Evolutionary conservation across 257 asterid genomes (phyloP).

Genomic region (Hygrophila difformis): DNA sequence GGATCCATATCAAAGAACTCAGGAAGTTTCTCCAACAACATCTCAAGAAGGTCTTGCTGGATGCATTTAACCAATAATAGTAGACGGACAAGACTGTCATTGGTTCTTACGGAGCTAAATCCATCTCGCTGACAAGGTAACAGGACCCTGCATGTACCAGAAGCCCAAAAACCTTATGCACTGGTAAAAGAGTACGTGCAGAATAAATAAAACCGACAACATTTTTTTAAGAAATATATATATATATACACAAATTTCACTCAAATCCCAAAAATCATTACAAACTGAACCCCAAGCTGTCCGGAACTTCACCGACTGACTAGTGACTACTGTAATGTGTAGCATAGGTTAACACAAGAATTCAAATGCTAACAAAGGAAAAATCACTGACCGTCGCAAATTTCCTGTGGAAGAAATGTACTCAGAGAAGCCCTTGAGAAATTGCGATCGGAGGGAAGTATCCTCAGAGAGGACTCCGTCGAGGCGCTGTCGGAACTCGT

Average conservation of each 20-base stretch:
- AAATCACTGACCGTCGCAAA: constrained; percentile 44
- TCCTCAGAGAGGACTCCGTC: constrained; percentile 38
- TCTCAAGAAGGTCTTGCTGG: constrained; percentile 60
- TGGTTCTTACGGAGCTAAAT: constrained; percentile 30
- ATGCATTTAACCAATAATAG: constrained; percentile 55
- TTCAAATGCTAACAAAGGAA: not conserved
- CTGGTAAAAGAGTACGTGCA: constrained; percentile 2
- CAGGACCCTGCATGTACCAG: constrained; percentile 38
- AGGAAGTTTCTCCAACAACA: constrained; percentile 80
- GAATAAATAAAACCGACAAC: not conserved
- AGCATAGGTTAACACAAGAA: not conserved
- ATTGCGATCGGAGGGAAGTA: constrained; percentile 41
- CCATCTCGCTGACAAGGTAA: constrained; percentile 62
- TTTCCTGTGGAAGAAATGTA: constrained; percentile 38
- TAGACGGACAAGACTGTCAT: constrained; percentile 51
- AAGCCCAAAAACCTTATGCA: constrained; percentile 5
- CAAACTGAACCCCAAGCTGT: too few relatives aligned
- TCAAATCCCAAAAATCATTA: too few relatives aligned
- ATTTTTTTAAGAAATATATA: too few relatives aligned
- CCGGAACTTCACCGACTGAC: too few relatives aligned
- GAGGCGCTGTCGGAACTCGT: constrained; percentile 52
- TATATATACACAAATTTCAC: not conserved
- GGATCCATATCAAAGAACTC: constrained; percentile 55
- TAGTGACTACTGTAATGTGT: not conserved
- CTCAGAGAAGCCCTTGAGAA: constrained; percentile 50